Evolutionary conservation across 805 yeast genomes (phyloP), one percentile per base, ranked within the genome.

Genomic region (Yamadazyma philogaea): DNA sequence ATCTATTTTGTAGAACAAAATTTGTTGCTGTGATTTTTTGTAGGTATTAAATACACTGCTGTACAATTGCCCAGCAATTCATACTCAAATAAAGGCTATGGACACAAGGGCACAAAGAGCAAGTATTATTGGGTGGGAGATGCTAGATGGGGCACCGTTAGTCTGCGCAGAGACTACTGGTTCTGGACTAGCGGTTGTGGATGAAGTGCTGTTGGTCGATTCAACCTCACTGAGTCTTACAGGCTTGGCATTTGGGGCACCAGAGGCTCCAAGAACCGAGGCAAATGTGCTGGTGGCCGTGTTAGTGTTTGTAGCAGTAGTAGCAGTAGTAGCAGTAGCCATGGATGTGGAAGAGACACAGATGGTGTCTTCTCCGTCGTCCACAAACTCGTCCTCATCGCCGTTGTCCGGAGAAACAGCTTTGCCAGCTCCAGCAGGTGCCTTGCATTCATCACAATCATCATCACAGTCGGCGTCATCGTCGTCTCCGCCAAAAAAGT

Each of bases 401-500:
- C 37, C 22, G 14, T 26, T 46, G 20, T 32, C 44, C 2, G 32
- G 20, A 11, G 34, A 32, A 37, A 38, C 40, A 12, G 37, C 20
- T 12, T 14, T 19, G 18, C 17, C 27, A 20, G 40, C 21, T 2
- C 6, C 22, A 15, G 37, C 38, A 27, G 21, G 37, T n/a, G 47
- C 48, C 34, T 20, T 28, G 40, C 52, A 46, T 39, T 47, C 45
- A 30, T 41, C 49, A 44, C 53, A 48, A 36, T 50, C 48, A n/a
- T 42, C 41, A 22, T 50, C 57, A 42, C 49, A 45, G 28, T 50
- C 55, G 17, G 40, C 50, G 37, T 38, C 44, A 17, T 44, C 47
- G 22, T 37, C 42, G 18, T 33, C 47, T 19, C 45, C 45, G 10
- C 53, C 48, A 43, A 45, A 46, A 41, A 44, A 44, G 32, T 35